phyloP scores from a whole-genome alignment of 768 basidiomycete genomes.

The Agaricus bisporus region DNA sequence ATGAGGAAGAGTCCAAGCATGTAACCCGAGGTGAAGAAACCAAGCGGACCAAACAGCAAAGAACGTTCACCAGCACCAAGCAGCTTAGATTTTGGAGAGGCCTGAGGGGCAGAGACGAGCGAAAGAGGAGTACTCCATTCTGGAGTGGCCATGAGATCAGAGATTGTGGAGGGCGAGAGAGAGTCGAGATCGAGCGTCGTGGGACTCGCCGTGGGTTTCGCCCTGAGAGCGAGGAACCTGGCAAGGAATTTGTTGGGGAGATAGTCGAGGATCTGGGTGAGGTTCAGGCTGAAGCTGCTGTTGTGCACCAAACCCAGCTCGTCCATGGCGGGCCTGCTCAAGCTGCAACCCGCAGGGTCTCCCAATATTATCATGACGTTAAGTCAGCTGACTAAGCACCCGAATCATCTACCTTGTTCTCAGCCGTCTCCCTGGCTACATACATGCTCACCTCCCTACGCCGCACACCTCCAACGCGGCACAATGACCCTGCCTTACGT shows the following conservation, averaged over 20 bases:
- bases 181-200: conserved; percentile 7
- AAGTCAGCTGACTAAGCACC: neutral
- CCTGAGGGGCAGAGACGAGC: neutral
- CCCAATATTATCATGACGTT: neutral
- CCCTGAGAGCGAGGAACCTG: conserved; percentile 9
- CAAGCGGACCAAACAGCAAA: conserved; percentile 55
- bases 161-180: conserved; percentile 9
- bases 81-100: neutral
- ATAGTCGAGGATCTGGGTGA: conserved; percentile 32
- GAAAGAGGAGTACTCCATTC: conserved; percentile 11
- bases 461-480: too few species aligned
- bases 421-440: too few species aligned
- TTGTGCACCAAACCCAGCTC: conserved; percentile 14
- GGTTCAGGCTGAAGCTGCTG: conserved; percentile 42
- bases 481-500: too few species aligned
- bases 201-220: conserved; percentile 12
- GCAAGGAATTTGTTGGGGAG: conserved; percentile 19
- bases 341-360: neutral
- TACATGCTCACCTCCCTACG: too few species aligned
- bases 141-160: conserved; percentile 9
- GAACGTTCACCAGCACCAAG: conserved; percentile 4
- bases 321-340: conserved; percentile 2
- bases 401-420: neutral
- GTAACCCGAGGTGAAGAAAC: conserved; percentile 71
- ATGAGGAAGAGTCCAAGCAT: conserved; percentile 59